Conservation (phyloP, 768 basidiomycete genomes). For the Rhizopogon roseolus region DNA sequence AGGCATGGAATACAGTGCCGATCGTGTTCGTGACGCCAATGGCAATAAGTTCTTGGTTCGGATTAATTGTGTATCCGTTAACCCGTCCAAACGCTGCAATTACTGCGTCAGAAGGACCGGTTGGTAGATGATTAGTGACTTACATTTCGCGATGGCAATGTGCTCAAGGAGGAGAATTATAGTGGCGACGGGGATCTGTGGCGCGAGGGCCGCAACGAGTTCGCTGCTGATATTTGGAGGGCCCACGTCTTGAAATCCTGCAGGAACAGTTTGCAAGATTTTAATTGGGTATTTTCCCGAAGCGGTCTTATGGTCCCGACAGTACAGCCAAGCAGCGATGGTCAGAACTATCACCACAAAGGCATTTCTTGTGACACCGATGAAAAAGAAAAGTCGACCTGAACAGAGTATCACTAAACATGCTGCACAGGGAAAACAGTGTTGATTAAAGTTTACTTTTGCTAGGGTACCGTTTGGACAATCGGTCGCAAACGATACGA, state of each 20-base stretch:
- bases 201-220: slow-evolving; percentile 63
- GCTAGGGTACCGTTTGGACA: slow-evolving; percentile 57
- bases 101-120: slow-evolving; percentile 6
- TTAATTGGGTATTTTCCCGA: slow-evolving; percentile 78
- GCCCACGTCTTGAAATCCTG: slow-evolving; percentile 67
- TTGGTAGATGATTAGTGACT: slow-evolving; percentile 16
- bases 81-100: slow-evolving; percentile 84
- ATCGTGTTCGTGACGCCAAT: slow-evolving; percentile 96
- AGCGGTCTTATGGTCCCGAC: slow-evolving; percentile 51
- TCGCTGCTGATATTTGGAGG: slow-evolving; percentile 38
- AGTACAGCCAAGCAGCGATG: slow-evolving; percentile 82
- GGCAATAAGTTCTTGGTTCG: slow-evolving; percentile 93
- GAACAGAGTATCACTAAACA: slow-evolving; percentile 2
- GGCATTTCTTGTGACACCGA: slow-evolving; percentile 72
- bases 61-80: slow-evolving; percentile 91
- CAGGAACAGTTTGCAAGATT: slow-evolving; percentile 78
- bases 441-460: slow-evolving; percentile 35
- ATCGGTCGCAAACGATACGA: slow-evolving; percentile 46
- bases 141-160: slow-evolving; percentile 95
- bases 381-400: slow-evolving; percentile 75
- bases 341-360: slow-evolving; percentile 89
- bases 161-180: slow-evolving; percentile 92
- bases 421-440: background rate
- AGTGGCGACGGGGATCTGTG: slow-evolving; percentile 78
- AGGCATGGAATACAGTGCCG: slow-evolving; percentile 86